Evolutionary conservation across 306 rosid species (phyloP), one percentile per base, ranked within the genome.

Genomic region (Heteromeles arbutifolia): DNA sequence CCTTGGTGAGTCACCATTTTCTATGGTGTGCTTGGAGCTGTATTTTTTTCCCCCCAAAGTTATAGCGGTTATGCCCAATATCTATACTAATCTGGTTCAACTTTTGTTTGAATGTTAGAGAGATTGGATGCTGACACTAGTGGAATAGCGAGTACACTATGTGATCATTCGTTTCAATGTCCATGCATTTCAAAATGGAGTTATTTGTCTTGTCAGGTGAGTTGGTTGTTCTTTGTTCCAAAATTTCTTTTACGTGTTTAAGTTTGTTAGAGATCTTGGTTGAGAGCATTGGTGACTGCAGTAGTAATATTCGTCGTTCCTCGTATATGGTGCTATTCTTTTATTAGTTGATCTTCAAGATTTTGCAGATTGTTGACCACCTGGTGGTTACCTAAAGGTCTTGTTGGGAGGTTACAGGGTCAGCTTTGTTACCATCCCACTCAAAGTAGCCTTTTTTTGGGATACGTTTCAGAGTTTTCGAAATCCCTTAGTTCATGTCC

Each of bases 111-210:
- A 81, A 78, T 84, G 76, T 24, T 78, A 95, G 97, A 95, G 89
- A 85, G 99, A 80, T 82, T 95, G 87, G 99, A 95, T 77, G 8
- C 77, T 18, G 88, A 75, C 83, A 85, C 85, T 17, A 89, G 99
- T 73, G 97, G 99, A 61, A 95, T 95, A 76, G 83, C 83, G 67
- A 87, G 87, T 62, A 88, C 98, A 13, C 86, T 89, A 12, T 95
- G 99, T 68, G 99, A 92, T 80, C 99, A 92, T 86, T 92, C 97
- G 6, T 92, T 95, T 82, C 92, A 87, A 57, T 95, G 97, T 69
- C 92, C 90, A 67, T 95, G 99, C 86, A 85, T 90, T 80, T 88
- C 98, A n/a, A 95, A 92, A 73, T 92, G 99, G 99, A 89, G 93
- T 24, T 80, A 89, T 72, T 81, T 95, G 67, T 92, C 99, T 70